Evolutionary conservation across 2,329 filamentous ascomycete genomes (phyloP), one percentile per base, ranked within the genome.

Genomic region (Epichloe sylvatica): DNA sequence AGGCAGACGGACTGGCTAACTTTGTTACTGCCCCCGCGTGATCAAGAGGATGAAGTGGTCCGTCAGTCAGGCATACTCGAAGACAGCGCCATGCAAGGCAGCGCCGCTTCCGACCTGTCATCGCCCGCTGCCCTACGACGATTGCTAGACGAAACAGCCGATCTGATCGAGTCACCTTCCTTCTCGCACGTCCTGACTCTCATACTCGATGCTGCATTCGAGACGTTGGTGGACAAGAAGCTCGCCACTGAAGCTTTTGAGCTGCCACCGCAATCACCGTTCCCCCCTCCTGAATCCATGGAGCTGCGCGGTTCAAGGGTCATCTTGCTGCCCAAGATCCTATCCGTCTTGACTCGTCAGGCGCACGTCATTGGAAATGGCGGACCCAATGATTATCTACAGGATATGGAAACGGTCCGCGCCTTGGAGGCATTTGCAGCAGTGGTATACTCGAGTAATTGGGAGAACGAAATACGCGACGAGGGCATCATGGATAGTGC

Each of bases 91-190:
- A 54, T 58, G 30, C 61, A 64, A 13, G 52, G 65, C 3, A 61
- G 65, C 3, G 7, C 36, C n/a, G 60, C 70, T 2, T 59, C 69
- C n/a, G 57, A 67, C 12, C 64, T 71, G 34, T 72, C 76, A 33
- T 73, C 76, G n/a, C 64, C 74, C 11, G 64, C 68, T 6, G 78
- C 81, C 1, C 78, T 98, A 50, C 81, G 91, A 50, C 83, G 86
- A 51, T 77, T 98, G 19, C 78, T 98, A 1, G 91, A 98, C 63
- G 92, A 98, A 71, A 97, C 92, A 2, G 86, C 91, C 38, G 92
- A 98, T 63, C 77, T 98, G 23, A 83, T 97, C 61, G 92, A 98
- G 62, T 96, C 92, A 1, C 92, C 92, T 0, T 79, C 86, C 36
- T 97, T 97, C 67, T 78, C 83, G 0, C 84, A 89, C 60, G 89